These are phyloP conservation scores for Cynanchum wilfordii DNA, from an alignment of 257 asterid species.

Conservation along the genomic window DNA sequence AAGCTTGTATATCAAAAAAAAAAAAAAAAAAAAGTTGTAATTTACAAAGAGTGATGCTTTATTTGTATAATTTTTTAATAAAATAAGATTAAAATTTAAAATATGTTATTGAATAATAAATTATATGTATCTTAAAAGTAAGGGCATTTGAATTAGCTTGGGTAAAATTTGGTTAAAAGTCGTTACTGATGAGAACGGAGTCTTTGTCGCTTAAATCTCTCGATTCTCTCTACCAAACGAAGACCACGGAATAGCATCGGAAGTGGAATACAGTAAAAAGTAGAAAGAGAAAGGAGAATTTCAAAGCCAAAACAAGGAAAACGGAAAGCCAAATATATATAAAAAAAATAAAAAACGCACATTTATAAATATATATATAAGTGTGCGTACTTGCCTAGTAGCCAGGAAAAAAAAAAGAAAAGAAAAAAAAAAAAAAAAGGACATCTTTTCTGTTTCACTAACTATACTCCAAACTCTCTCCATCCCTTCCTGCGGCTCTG, in stretches of 20 bases:
- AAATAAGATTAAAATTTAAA: too few relatives aligned
- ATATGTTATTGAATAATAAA: too few relatives aligned
- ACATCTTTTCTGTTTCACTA: slow-evolving; percentile 10
- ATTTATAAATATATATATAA: slow-evolving; percentile 12
- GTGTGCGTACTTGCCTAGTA: slow-evolving; percentile 9
- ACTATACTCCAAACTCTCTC: slow-evolving; percentile 2
- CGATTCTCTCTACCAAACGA: slow-evolving; percentile 18
- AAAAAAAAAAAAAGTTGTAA: too few relatives aligned
- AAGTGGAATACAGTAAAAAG: slow-evolving; percentile 35
- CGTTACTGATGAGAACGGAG: slow-evolving; percentile 12
- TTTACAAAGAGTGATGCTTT: too few relatives aligned
- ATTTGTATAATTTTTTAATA: too few relatives aligned
- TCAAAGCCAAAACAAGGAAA: slow-evolving; percentile 8
- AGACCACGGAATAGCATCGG: slow-evolving; percentile 23
- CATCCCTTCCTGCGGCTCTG: neutral
- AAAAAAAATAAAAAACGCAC: neutral
- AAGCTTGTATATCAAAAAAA: too few relatives aligned
- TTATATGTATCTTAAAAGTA: too few relatives aligned
- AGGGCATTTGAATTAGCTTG: too few relatives aligned
- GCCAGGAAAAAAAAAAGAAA: neutral
- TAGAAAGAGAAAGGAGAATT: slow-evolving; percentile 18
- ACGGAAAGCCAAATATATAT: neutral
- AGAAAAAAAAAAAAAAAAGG: neutral
- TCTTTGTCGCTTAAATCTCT: slow-evolving; percentile 22
- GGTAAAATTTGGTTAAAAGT: neutral